Evolutionary conservation across 2,329 filamentous ascomycete species (phyloP).

Genomic region (Hysterium pulicare): DNA sequence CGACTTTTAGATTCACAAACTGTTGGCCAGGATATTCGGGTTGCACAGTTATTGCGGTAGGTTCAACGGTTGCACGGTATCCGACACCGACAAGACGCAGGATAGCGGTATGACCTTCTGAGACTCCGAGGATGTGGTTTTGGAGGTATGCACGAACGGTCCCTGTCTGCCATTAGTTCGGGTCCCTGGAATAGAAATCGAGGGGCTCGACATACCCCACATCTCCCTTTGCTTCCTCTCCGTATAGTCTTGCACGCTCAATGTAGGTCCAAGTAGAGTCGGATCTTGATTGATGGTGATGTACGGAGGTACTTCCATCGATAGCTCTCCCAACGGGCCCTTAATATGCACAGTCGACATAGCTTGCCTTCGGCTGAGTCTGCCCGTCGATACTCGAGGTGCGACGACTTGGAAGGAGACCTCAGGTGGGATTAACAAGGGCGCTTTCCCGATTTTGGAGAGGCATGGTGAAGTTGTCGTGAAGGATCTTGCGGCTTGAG

Average conservation of each 20-base stretch:
- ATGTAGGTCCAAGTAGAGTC: slow-evolving; percentile 58
- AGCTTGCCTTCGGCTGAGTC: slow-evolving; percentile 59
- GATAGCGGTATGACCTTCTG: slow-evolving; percentile 92
- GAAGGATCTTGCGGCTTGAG: slow-evolving; percentile 56
- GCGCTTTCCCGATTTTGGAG: slow-evolving; percentile 82
- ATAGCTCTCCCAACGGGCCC: slow-evolving; percentile 76
- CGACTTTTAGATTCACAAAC: slow-evolving; percentile 90
- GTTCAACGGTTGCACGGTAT: slow-evolving; percentile 85
- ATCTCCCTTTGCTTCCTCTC: slow-evolving; percentile 80
- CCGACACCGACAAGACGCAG: slow-evolving; percentile 91
- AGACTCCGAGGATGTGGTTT: slow-evolving; percentile 89
- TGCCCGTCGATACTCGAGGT: slow-evolving; percentile 56
- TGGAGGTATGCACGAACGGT: slow-evolving; percentile 86
- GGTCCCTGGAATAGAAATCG: slow-evolving; percentile 17
- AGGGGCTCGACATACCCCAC: slow-evolving; percentile 69
- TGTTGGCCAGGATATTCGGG: slow-evolving; percentile 75
- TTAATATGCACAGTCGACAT: slow-evolving; percentile 70
- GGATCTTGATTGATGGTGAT: slow-evolving; percentile 68
- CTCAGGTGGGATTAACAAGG: slow-evolving; percentile 38
- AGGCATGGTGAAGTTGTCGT: slow-evolving; percentile 63
- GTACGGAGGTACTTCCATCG: slow-evolving; percentile 75
- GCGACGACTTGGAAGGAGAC: slow-evolving; percentile 70
- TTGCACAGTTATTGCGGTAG: slow-evolving; percentile 63
- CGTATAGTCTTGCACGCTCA: slow-evolving; percentile 67
- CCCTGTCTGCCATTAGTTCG: slow-evolving; percentile 50